Conservation (phyloP, 2,329 filamentous ascomycete genomes). For the Emergomyces pasteurianus region DNA sequence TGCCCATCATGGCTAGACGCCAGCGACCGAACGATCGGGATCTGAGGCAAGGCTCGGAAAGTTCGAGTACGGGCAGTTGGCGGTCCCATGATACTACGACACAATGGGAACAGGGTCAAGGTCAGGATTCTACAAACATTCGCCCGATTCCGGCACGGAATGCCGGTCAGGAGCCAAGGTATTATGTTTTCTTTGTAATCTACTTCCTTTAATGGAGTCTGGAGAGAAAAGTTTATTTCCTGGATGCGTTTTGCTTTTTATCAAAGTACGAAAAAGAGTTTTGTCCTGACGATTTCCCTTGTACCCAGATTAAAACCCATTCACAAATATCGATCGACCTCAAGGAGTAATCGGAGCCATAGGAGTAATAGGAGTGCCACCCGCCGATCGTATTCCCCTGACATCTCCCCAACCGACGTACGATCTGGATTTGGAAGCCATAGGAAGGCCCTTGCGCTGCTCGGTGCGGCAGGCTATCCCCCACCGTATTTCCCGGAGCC, state of each 20-base stretch:
- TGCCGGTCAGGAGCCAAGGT: neutral
- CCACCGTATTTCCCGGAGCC: neutral
- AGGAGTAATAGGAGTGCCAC: neutral
- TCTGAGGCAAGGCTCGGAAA: conserved; percentile 30
- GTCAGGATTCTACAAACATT: neutral
- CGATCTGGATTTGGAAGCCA: conserved; percentile 19
- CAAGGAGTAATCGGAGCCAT: neutral
- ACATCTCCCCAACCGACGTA: neutral
- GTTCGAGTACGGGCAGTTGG: conserved; percentile 27
- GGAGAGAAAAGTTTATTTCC: neutral
- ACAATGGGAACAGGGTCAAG: conserved; percentile 6
- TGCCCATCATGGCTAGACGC: conserved; percentile 1
- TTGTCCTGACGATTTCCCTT: neutral
- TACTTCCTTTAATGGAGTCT: neutral
- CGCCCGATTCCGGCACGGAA: neutral
- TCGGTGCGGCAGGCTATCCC: conserved; percentile 20
- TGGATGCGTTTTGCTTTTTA: neutral
- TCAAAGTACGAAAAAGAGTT: neutral
- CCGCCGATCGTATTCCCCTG: neutral
- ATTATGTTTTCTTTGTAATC: neutral
- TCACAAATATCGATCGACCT: neutral
- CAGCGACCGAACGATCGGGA: conserved; percentile 22
- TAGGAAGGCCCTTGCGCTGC: conserved; percentile 22
- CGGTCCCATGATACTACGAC: conserved; percentile 30
- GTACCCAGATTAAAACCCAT: neutral